Conservation (phyloP, 2,329 filamentous ascomycete genomes). For the Neopestalotiopsis sp. region DNA sequence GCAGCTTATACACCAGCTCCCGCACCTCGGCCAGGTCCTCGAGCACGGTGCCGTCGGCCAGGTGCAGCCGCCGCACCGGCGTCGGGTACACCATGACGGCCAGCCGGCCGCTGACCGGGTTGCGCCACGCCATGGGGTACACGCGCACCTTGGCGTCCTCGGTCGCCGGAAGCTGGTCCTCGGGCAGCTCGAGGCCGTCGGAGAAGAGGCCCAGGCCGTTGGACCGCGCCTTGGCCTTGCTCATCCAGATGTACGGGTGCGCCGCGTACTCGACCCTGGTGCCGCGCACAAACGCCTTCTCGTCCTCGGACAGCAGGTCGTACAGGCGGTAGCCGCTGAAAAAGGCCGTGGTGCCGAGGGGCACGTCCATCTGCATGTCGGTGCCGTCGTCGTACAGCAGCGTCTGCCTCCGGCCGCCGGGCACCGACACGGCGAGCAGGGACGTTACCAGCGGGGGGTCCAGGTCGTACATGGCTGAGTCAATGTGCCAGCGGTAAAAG, state of each 20-base stretch:
- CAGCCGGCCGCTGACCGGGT: conserved; percentile 70
- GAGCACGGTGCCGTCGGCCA: conserved; percentile 69
- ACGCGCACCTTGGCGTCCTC: conserved; percentile 71
- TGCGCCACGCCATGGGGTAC: conserved; percentile 78
- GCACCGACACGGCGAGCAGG: conserved; percentile 75
- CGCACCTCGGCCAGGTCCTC: conserved; percentile 70
- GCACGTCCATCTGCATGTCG: conserved; percentile 67
- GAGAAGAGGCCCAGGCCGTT: conserved; percentile 75
- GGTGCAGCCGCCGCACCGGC: conserved; percentile 71
- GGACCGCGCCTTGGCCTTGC: conserved; percentile 65
- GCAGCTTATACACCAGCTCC: conserved; percentile 68
- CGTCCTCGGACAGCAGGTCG: conserved; percentile 65
- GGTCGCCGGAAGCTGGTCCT: conserved; percentile 65
- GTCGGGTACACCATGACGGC: conserved; percentile 77
- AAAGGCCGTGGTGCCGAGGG: conserved; percentile 78
- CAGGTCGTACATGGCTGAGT: conserved; percentile 77
- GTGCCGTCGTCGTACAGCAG: conserved; percentile 76
- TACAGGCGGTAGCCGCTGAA: conserved; percentile 74
- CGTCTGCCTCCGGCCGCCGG: conserved; percentile 67
- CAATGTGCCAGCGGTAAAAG: conserved; percentile 82
- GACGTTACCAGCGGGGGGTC: conserved; percentile 75
- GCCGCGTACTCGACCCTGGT: conserved; percentile 76
- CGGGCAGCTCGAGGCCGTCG: conserved; percentile 65
- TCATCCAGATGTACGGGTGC: conserved; percentile 86
- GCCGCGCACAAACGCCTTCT: conserved; percentile 69